phyloP scores from a whole-genome alignment of 2,329 filamentous ascomycete species.

The Hirsutella minnesotensis region DNA sequence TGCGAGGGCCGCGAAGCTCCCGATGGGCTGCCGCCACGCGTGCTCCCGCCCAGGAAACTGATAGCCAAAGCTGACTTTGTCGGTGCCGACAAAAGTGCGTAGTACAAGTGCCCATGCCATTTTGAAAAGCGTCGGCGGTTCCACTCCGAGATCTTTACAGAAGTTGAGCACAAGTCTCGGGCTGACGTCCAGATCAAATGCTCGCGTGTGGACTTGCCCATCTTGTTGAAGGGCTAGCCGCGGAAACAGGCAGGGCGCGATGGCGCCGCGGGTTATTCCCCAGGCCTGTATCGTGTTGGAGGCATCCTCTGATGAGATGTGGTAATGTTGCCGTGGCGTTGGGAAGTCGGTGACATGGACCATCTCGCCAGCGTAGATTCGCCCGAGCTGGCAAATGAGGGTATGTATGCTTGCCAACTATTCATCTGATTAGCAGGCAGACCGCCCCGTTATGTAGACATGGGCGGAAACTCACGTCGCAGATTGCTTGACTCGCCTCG shows the following conservation, averaged over 20 bases:
- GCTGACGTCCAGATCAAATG: neutral
- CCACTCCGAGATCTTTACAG: neutral
- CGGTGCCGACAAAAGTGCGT: neutral
- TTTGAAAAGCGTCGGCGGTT: neutral
- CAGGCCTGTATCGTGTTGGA: neutral
- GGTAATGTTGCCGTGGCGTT: constrained; percentile 13
- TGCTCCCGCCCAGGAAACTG: neutral
- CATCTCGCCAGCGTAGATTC: constrained; percentile 27
- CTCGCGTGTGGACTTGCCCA: neutral
- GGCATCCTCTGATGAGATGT: constrained; percentile 9
- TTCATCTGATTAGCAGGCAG: neutral
- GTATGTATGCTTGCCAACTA: constrained; percentile 27
- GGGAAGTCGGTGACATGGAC: constrained; percentile 14
- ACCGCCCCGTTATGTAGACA: neutral
- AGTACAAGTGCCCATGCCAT: neutral
- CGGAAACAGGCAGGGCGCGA: neutral
- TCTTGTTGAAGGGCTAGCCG: neutral
- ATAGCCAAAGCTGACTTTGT: neutral
- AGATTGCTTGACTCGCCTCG: constrained; percentile 38
- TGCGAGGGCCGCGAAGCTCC: constrained; percentile 31
- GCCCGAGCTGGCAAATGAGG: constrained; percentile 34
- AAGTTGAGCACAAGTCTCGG: neutral
- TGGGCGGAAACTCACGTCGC: constrained; percentile 23
- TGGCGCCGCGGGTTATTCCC: neutral
- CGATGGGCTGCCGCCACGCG: constrained; percentile 21